Evolutionary conservation across 2,329 filamentous ascomycete genomes (phyloP), one percentile per base, ranked within the genome.

Genomic region (Pezizomycotina sp.): DNA sequence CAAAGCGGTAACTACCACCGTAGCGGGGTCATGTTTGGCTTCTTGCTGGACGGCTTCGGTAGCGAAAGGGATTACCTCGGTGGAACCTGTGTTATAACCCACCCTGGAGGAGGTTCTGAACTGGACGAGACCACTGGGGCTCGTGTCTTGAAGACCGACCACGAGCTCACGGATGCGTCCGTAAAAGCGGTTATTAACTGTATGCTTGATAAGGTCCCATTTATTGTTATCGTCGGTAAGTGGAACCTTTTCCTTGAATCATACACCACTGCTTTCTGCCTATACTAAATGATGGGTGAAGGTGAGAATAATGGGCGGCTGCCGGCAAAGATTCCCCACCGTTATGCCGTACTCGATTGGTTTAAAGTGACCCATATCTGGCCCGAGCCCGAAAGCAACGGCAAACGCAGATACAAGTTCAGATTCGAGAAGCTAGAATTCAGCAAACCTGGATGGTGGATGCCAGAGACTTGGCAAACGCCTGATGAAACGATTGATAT

Each of bases 351-450:
- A 0, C 60, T 83, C 26, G 74, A 63, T n/a, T 72, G 64, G 53
- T 83, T 79, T 52, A 68, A 72, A 31, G 60, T 78, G 8, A 77
- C 74, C 0, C 60, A 75, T 31, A 60, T 81, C 0, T 84, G 77
- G 77, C 60, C 57, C 7, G 77, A 84, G 48, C 64, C 62, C 41
- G 58, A 58, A 4, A 44, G 56, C 1, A 53, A 59, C 1, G 48
- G 47, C 2, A 60, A 53, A 4, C 55, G 53, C 1, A 60, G 63
- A 0, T 64, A 67, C 47, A 71, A 69, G 45, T 62, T 76, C 16
- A 67, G 76, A 0, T 64, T 81, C 3, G 72, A 83, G 52, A 77
- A 76, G 42, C 56, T 78, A 0, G 53, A 72, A 10, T 51, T 65
- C 0, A 40, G 50, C 0, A 53, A 56, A 7, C 56, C 56, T 14